Base-by-base conservation (phyloP, 352 stramenopile genomes). In the Pythium sukuiense region DNA sequence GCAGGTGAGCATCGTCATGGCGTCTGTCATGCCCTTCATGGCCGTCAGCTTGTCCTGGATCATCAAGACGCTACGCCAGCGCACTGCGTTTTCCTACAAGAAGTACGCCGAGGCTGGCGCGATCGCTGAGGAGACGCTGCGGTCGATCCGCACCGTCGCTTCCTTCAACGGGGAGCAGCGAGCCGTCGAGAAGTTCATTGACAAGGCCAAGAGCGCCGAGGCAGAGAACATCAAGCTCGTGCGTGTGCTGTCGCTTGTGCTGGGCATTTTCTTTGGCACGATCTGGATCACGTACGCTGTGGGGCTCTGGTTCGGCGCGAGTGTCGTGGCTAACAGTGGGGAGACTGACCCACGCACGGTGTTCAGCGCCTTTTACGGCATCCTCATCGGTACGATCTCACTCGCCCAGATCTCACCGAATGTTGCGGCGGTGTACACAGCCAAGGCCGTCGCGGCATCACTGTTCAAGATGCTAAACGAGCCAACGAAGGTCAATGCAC, bases 91-190 rank as follows among this genome's bases (percentile, higher is more conserved):
- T 12, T 63, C 48, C 24, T 54, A 68, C 13, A 53, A 64, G 16
- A 64, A 63, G 13, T 74, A 74, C 53, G 68, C 68, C 7, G 57
- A 74, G 30, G 68, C 68, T 8, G 68, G 68, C 18, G 62, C 58
- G 5, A 63, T 74, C 50, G 68, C 68, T 6, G 68, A 74, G 30
- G 68, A 65, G 3, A 81, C 72, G 6, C 57, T 70, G 5, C 20
- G 49, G 0, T 37, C 58, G 12, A 59, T 58, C 13, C 49, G 49
- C 14, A 73, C 65, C 2, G 39, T 67, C 3, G 9, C 48, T 6
- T 41, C 56, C 3, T 73, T 67, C 54, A 71, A 76, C 53, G 59
- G 82, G 56, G 49, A 90, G 86, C 53, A 84, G 70, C 26, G 85
- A 55, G 5, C 68, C 12, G 33, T 71, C 5, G 49, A 59, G 2